These are phyloP conservation scores for Pythium phragmitis DNA, from an alignment of 352 stramenopile species.

Conservation along the genomic window DNA sequence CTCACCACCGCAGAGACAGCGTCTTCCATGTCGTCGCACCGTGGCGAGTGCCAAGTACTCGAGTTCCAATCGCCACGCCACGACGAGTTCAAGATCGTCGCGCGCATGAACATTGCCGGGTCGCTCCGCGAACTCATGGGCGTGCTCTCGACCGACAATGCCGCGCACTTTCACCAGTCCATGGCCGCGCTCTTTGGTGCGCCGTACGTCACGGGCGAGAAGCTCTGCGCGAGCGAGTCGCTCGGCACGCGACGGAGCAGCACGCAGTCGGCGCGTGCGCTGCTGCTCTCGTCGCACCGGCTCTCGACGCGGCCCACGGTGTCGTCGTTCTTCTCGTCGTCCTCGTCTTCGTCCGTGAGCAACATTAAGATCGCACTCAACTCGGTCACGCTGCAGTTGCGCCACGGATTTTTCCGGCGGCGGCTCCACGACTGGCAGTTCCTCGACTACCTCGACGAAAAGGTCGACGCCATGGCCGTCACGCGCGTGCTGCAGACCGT, in stretches of 20 bases:
- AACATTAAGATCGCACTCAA: conserved; percentile 48
- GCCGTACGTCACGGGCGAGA: conserved; percentile 57
- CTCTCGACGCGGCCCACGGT: conserved; percentile 23
- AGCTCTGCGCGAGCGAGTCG: conserved; percentile 28
- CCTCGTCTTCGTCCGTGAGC: conserved; percentile 12
- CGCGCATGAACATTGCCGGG: conserved; percentile 56
- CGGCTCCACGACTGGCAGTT: conserved; percentile 56
- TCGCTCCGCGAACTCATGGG: conserved; percentile 60
- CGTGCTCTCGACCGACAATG: conserved; percentile 49
- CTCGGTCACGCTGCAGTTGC: conserved; percentile 53
- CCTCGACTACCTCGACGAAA: conserved; percentile 58
- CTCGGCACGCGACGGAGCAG: neutral
- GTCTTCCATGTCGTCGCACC: neutral
- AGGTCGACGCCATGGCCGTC: conserved; percentile 49
- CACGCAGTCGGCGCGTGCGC: neutral
- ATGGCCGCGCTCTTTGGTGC: conserved; percentile 68
- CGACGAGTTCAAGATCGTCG: conserved; percentile 60
- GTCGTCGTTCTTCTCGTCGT: conserved; percentile 2
- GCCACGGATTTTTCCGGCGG: conserved; percentile 38
- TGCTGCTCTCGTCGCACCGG: conserved; percentile 1
- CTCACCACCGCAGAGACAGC: neutral
- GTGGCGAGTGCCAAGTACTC: conserved; percentile 47
- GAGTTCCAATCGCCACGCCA: conserved; percentile 29
- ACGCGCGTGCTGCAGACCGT: conserved; percentile 65
- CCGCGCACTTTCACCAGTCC: conserved; percentile 52